phyloP scores from a whole-genome alignment of 2,329 filamentous ascomycete genomes.

The Ceratocystis variospora region DNA sequence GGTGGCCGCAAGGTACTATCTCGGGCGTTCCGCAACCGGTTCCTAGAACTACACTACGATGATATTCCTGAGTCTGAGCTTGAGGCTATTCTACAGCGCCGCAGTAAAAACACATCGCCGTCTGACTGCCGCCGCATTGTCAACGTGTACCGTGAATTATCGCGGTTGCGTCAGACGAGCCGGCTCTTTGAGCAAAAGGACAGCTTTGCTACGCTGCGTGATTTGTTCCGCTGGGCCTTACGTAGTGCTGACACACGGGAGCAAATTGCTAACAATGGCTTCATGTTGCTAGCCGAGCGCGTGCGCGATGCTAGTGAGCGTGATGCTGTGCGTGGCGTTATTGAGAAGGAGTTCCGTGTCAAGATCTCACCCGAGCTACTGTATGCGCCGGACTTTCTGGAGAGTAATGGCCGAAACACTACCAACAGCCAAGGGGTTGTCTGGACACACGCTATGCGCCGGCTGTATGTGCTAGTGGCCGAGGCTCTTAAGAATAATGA shows the following conservation, averaged over 20 bases:
- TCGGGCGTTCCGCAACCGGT: constrained; percentile 88
- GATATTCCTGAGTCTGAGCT: constrained; percentile 94
- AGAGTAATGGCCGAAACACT: constrained; percentile 32
- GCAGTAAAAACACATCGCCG: constrained; percentile 73
- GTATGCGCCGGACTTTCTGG: constrained; percentile 45
- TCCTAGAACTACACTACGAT: constrained; percentile 92
- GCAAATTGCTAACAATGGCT: constrained; percentile 80
- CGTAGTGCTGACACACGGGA: constrained; percentile 73
- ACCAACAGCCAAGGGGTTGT: constrained; percentile 54
- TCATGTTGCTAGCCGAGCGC: constrained; percentile 89
- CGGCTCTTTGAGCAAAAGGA: constrained; percentile 93
- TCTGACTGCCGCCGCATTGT: constrained; percentile 89
- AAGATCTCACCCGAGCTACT: constrained; percentile 59
- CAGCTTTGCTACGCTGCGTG: constrained; percentile 88
- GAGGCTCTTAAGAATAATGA: constrained; percentile 80
- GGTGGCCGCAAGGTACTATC: constrained; percentile 89
- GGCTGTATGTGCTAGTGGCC: constrained; percentile 79
- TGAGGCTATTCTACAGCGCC: constrained; percentile 75
- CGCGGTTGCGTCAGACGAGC: constrained; percentile 74
- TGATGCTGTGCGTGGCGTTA: constrained; percentile 66
- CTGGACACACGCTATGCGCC: constrained; percentile 90
- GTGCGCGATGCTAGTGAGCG: constrained; percentile 86
- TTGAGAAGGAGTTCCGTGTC: constrained; percentile 83
- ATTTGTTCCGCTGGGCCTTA: constrained; percentile 90
- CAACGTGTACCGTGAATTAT: constrained; percentile 83